Evolutionary conservation across 768 basidiomycete genomes (phyloP), one percentile per base, ranked within the genome.

Genomic region (Hygrocybe coccinea): DNA sequence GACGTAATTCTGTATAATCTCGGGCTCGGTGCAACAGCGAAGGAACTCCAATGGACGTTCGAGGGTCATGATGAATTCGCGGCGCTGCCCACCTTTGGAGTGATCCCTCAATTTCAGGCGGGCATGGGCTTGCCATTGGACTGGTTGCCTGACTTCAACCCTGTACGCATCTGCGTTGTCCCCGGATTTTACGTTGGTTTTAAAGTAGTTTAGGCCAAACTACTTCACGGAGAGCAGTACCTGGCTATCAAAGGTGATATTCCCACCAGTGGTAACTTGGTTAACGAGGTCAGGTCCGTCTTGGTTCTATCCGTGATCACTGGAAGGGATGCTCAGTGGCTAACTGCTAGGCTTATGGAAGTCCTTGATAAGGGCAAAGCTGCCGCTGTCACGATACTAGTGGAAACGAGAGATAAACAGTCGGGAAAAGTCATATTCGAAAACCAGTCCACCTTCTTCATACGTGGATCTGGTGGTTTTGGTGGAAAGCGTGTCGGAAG

Each of bases 201-300:
- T 41, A 50, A 36, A 7, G 14, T 47, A 7, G 19, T 41, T 2
- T 58, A 93, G 91, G 91, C 94, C 46, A 97, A 92, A 72, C 77
- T 99, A n/a, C 80, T 99, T 15, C 97, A 99, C 67, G 97, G 97
- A 44, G 97, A 99, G 67, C 97, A 98, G 65, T 98, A 91, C 70
- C 74, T 99, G 62, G 80, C 83, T 57, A 91, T 99, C 69, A 87
- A 89, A 63, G 84, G 75, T 1, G 85, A 89, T 0, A 89, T 98
- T 57, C 95, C 95, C 0, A 91, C 91, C 0, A 84, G 79, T 56
- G 95, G 84, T 0, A 82, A 86, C 19, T 75, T 98, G 19, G 77
- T 91, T 29, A 95, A 79, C 65, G 77, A 88, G 60, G 80, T 84
- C 5, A 79, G 87, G 85, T 85, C 66, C 41, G 75, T 74, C 24